Evolutionary conservation across 176 grass and related monocot species (phyloP).

Genomic region (Elymus sibiricus): DNA sequence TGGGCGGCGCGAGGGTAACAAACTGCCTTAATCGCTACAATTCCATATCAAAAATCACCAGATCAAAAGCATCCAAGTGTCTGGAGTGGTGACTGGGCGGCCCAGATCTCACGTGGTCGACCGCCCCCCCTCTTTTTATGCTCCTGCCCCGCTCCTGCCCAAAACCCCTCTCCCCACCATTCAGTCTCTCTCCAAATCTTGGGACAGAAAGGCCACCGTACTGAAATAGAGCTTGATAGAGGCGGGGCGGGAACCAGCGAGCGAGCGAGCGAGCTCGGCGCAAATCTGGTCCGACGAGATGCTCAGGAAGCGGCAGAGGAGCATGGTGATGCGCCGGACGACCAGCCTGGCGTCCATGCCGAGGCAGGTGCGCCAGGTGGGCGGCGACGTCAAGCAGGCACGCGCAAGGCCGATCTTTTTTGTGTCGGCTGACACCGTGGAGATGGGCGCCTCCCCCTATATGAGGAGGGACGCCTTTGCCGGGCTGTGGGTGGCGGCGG

Average conservation of each 20-base stretch:
- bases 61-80: constrained; percentile 5
- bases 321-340: constrained; percentile 31
- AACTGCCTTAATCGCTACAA: not conserved
- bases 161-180: constrained; percentile 12
- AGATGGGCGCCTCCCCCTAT: not conserved
- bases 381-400: not conserved
- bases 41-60: not conserved
- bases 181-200: constrained; percentile 22
- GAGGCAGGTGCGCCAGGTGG: constrained; percentile 39
- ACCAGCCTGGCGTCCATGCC: constrained; percentile 49
- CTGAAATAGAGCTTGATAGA: not conserved
- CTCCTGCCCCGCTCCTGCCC: not conserved
- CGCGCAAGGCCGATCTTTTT: not conserved
- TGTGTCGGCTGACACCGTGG: not conserved
- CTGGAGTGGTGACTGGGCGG: constrained; percentile 4
- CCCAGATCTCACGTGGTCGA: not conserved
- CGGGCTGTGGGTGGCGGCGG: constrained; percentile 8
- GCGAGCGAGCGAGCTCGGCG: constrained; percentile 14
- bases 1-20: not conserved
- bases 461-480: not conserved
- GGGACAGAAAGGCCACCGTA: not conserved
- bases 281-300: constrained; percentile 8
- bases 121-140: constrained; percentile 24
- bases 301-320: constrained; percentile 65
- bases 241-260: not conserved